These are phyloP conservation scores for Hortiboletus rubellus DNA, from an alignment of 1,284 basidiomycete species.

Conservation along the genomic window DNA sequence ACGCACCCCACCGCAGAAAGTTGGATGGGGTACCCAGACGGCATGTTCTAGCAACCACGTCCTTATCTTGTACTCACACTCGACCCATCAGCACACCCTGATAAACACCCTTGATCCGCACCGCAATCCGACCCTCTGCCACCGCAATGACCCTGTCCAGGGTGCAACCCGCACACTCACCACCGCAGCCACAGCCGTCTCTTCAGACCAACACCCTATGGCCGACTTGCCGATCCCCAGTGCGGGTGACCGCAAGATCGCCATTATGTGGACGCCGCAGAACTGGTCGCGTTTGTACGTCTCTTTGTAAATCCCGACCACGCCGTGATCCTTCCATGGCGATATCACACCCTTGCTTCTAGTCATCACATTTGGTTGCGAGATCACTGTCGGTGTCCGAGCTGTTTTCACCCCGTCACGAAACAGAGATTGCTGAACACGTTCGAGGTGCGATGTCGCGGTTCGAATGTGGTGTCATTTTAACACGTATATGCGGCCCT, in stretches of 20 bases:
- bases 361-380: constrained; percentile 75
- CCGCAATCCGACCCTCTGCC: constrained; percentile 2
- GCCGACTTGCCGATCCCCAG: constrained; percentile 56
- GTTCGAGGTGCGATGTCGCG: constrained; percentile 57
- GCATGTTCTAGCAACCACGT: constrained; percentile 3
- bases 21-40: background rate
- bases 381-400: constrained; percentile 87
- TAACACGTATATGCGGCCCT: background rate
- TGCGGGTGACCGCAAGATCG: constrained; percentile 57
- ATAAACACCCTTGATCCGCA: background rate
- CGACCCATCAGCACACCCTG: constrained; percentile 1
- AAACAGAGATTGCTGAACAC: constrained; percentile 90
- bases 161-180: constrained; percentile 7
- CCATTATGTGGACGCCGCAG: constrained; percentile 65
- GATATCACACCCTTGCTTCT: background rate
- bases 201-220: constrained; percentile 22
- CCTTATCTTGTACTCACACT: background rate
- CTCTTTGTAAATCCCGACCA: background rate
- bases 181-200: constrained; percentile 9
- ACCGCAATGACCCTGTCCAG: background rate
- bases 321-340: background rate
- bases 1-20: background rate
- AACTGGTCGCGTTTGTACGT: constrained; percentile 72
- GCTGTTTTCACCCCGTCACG: constrained; percentile 87
- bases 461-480: background rate